Conservation (phyloP, 805 yeast genomes). For the Candida insectorum region DNA sequence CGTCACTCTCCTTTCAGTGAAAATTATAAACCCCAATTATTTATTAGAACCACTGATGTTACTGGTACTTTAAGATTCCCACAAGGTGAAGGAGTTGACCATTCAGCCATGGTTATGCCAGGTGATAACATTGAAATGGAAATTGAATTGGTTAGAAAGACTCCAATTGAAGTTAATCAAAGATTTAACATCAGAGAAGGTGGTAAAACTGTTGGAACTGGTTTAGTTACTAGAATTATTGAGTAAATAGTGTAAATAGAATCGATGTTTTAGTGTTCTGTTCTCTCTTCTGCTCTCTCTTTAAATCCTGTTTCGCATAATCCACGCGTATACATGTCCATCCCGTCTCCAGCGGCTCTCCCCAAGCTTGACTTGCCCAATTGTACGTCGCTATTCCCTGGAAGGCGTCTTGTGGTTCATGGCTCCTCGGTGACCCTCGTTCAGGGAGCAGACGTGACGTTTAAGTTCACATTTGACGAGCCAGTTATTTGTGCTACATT, state of each 20-base stretch:
- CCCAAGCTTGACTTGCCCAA: too few species aligned
- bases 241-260: too few species aligned
- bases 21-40: conserved; percentile 97
- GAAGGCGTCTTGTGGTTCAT: too few species aligned
- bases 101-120: conserved; percentile 88
- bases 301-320: too few species aligned
- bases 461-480: conserved; percentile 48
- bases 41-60: conserved; percentile 93
- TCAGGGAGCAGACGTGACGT: conserved; percentile 43
- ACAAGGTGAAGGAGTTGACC: conserved; percentile 65
- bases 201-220: conserved; percentile 98
- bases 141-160: conserved; percentile 83
- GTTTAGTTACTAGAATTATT: conserved; percentile 89
- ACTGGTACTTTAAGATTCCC: conserved; percentile 91
- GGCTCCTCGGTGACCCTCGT: too few species aligned
- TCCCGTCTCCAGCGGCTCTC: too few species aligned
- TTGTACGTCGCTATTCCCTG: too few species aligned
- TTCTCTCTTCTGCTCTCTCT: too few species aligned
- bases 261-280: conserved; percentile 1
- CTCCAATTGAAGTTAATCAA: conserved; percentile 94
- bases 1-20: conserved; percentile 97
- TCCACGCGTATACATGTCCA: too few species aligned
- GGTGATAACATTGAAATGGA: conserved; percentile 99
- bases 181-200: conserved; percentile 99
- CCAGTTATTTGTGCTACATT: conserved; percentile 60